These are phyloP conservation scores for Marchantia paleacea DNA, from an alignment of 225 moss, liverwort and hornwort genomes.

Conservation along the genomic window DNA sequence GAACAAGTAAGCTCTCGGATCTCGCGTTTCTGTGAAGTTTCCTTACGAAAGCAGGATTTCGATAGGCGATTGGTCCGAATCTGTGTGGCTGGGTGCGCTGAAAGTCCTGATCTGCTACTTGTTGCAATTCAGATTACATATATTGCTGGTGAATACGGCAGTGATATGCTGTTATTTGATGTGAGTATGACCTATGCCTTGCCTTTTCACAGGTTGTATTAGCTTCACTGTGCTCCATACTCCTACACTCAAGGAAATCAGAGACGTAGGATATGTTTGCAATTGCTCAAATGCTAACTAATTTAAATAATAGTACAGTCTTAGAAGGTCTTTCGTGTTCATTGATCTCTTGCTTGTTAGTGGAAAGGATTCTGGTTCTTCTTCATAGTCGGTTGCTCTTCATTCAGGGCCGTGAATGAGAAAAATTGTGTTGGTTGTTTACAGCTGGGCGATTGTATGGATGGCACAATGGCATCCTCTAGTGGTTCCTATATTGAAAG, in stretches of 20 bases:
- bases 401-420: neutral
- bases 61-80: neutral
- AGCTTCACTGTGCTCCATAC: neutral
- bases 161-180: constrained; percentile 84
- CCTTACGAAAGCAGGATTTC: neutral
- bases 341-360: neutral
- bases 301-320: too few species aligned
- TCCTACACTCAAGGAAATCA: neutral
- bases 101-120: constrained; percentile 27
- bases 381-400: neutral
- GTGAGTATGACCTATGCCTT: constrained; percentile 40
- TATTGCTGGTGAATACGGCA: constrained; percentile 66
- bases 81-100: neutral
- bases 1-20: constrained; percentile 53
- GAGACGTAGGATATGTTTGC: neutral
- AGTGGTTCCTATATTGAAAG: constrained; percentile 74
- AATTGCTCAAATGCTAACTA: neutral
- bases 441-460: constrained; percentile 89
- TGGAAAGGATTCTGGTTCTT: neutral
- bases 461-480: constrained; percentile 84
- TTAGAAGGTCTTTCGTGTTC: constrained; percentile 5
- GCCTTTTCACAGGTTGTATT: neutral
- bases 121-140: constrained; percentile 57
- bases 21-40: neutral
- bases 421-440: constrained; percentile 13